phyloP scores from a whole-genome alignment of 352 stramenopile species.

The Pythium aquatile region DNA sequence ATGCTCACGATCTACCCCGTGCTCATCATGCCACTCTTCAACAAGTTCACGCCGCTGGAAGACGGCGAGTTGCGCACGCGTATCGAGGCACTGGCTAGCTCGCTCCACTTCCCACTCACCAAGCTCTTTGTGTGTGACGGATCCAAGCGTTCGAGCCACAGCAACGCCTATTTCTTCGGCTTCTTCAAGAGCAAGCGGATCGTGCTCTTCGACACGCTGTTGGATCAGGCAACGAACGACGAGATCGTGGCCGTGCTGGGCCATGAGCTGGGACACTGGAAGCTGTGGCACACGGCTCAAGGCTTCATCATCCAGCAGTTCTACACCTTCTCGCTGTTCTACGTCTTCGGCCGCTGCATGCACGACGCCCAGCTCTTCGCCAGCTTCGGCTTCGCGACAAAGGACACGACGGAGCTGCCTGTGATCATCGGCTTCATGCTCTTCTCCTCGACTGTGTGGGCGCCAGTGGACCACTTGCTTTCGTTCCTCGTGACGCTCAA shows the following conservation, averaged over 20 bases:
- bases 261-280: slow-evolving; percentile 97
- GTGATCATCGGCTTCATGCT: slow-evolving; percentile 84
- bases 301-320: slow-evolving; percentile 94
- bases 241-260: slow-evolving; percentile 96
- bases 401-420: slow-evolving; percentile 29
- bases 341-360: slow-evolving; percentile 83
- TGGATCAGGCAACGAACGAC: slow-evolving; percentile 90
- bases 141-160: slow-evolving; percentile 94
- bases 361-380: slow-evolving; percentile 69
- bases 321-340: slow-evolving; percentile 72
- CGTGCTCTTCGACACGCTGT: slow-evolving; percentile 96
- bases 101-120: slow-evolving; percentile 93
- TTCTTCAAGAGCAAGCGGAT: slow-evolving; percentile 97
- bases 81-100: slow-evolving; percentile 92
- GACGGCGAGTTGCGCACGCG: slow-evolving; percentile 87
- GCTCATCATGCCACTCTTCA: slow-evolving; percentile 98
- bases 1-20: slow-evolving; percentile 96
- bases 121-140: slow-evolving; percentile 98
- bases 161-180: slow-evolving; percentile 90
- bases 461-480: slow-evolving; percentile 72
- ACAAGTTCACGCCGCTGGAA: slow-evolving; percentile 91
- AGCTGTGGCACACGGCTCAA: slow-evolving; percentile 93
- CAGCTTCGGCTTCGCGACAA: slow-evolving; percentile 64
- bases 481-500: slow-evolving; percentile 77
- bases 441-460: slow-evolving; percentile 82